These are phyloP conservation scores for Cryptococcus neoformans DNA, from an alignment of 1,284 basidiomycete genomes.

Conservation along the genomic window DNA sequence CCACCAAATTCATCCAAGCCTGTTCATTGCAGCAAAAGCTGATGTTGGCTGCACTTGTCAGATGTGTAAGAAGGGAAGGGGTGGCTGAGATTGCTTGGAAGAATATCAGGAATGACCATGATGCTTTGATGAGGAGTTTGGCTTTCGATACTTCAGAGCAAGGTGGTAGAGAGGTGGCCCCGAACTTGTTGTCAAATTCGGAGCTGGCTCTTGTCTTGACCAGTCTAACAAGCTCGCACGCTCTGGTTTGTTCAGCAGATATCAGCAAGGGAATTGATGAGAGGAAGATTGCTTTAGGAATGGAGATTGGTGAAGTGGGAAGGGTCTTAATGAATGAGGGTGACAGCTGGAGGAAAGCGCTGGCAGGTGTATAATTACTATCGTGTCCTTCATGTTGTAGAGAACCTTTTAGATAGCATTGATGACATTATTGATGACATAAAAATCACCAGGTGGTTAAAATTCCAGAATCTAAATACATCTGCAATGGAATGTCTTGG, in stretches of 20 bases:
- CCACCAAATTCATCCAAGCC: slow-evolving; percentile 72
- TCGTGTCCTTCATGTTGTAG: not conserved
- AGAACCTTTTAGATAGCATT: not conserved
- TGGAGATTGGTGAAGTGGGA: slow-evolving; percentile 50
- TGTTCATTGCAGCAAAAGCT: slow-evolving; percentile 83
- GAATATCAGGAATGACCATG: slow-evolving; percentile 57
- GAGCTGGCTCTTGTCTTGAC: slow-evolving; percentile 42
- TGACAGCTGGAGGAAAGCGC: slow-evolving; percentile 44
- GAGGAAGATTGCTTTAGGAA: slow-evolving; percentile 43
- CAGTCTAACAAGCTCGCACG: slow-evolving; percentile 40
- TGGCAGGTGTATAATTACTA: slow-evolving; percentile 33
- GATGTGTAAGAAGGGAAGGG: slow-evolving; percentile 78
- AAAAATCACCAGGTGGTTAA: not conserved
- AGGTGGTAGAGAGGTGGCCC: not conserved
- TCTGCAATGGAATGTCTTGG: too few species aligned
- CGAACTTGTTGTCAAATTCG: slow-evolving; percentile 35
- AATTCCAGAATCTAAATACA: not conserved
- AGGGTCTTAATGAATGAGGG: slow-evolving; percentile 49
- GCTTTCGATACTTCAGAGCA: slow-evolving; percentile 15
- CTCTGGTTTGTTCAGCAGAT: slow-evolving; percentile 38
- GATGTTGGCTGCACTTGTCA: slow-evolving; percentile 81
- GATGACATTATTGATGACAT: not conserved
- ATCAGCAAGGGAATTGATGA: slow-evolving; percentile 35
- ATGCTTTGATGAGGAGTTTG: slow-evolving; percentile 41
- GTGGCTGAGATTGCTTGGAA: slow-evolving; percentile 82